These are phyloP conservation scores for Canavalia ensiformis DNA, from an alignment of 306 rosid species.

Conservation along the genomic window DNA sequence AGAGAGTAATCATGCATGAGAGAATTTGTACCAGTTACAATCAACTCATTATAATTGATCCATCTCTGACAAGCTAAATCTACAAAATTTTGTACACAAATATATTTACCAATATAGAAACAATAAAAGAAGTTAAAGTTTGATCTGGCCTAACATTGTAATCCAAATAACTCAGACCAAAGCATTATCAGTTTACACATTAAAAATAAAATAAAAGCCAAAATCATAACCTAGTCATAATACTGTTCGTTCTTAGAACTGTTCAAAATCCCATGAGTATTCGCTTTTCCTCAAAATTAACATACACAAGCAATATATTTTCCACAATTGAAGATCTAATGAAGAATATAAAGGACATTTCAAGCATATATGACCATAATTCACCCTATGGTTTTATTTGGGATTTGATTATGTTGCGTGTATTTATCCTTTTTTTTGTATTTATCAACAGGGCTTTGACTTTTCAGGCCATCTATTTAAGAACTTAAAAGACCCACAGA, in stretches of 20 bases:
- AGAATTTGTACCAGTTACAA: neutral
- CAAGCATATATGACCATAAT: neutral
- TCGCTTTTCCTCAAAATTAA: neutral
- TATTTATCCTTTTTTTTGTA: neutral
- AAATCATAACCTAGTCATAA: constrained; percentile 1
- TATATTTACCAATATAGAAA: neutral
- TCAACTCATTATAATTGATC: neutral
- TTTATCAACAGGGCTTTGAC: neutral
- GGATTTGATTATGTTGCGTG: neutral
- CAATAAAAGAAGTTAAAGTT: neutral
- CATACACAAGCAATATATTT: neutral
- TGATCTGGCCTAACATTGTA: neutral
- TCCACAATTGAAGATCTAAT: constrained; percentile 1
- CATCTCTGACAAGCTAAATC: constrained; percentile 28
- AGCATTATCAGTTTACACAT: neutral
- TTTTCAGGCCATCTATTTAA: neutral
- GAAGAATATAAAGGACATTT: neutral
- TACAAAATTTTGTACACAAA: neutral
- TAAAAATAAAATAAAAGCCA: neutral
- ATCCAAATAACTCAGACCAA: constrained; percentile 1
- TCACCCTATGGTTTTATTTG: neutral
- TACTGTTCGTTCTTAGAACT: constrained; percentile 21
- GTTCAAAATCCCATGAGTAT: neutral
- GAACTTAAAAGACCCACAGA: neutral
- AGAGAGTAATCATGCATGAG: constrained; percentile 17